Conservation (phyloP, 495 filamentous ascomycete genomes). For the Immersiella caudata region DNA sequence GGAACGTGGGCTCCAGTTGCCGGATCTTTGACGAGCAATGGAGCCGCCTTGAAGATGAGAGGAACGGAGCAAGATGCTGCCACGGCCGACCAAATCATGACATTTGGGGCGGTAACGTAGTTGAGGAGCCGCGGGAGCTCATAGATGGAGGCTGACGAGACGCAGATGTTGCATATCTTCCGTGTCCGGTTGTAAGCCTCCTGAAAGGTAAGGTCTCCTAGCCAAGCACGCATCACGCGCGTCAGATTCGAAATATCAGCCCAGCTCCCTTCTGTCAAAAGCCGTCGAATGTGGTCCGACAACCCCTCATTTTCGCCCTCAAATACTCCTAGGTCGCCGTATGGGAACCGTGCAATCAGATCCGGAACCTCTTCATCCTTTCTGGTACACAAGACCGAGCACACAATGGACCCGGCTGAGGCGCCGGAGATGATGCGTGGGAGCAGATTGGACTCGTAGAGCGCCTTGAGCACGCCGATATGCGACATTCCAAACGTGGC, state of each 20-base stretch:
- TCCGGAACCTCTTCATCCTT: constrained; percentile 82
- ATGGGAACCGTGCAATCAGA: constrained; percentile 71
- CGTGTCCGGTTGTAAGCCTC: constrained; percentile 93
- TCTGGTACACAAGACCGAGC: constrained; percentile 78
- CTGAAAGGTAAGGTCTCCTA: constrained; percentile 91
- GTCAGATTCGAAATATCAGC: constrained; percentile 81
- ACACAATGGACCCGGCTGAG: constrained; percentile 93
- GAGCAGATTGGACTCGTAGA: constrained; percentile 74
- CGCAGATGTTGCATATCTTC: constrained; percentile 88
- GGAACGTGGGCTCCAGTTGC: constrained; percentile 73
- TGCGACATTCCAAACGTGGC: constrained; percentile 97
- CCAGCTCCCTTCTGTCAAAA: constrained; percentile 79
- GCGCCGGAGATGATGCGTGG: constrained; percentile 93
- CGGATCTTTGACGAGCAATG: constrained; percentile 82
- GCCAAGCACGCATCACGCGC: constrained; percentile 73
- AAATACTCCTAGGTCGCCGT: constrained; percentile 85
- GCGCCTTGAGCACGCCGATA: constrained; percentile 87
- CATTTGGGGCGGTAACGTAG: constrained; percentile 90
- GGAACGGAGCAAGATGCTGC: constrained; percentile 94
- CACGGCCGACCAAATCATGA: constrained; percentile 95
- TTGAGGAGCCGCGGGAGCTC: constrained; percentile 86
- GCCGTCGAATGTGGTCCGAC: constrained; percentile 68
- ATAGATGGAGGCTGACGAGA: constrained; percentile 83
- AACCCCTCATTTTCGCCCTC: constrained; percentile 70
- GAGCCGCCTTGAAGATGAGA: constrained; percentile 75